These are phyloP conservation scores for Circinella minor DNA, from an alignment of 371 early-diverging fungal genomes.

Conservation along the genomic window DNA sequence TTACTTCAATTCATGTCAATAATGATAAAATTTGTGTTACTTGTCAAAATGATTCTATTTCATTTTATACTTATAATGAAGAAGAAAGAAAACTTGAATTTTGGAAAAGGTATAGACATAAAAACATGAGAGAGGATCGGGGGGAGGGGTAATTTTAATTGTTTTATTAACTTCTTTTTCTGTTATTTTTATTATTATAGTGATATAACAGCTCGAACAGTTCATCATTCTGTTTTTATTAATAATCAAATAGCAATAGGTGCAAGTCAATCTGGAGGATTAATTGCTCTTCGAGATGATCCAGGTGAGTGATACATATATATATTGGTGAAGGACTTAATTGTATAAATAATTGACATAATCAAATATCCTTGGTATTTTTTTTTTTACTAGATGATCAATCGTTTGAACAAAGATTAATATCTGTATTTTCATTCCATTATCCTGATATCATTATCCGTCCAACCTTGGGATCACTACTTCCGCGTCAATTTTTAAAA, in stretches of 20 bases:
- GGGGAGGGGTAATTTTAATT: no score
- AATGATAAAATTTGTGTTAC: slow-evolving; percentile 40
- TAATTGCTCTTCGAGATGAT: slow-evolving; percentile 36
- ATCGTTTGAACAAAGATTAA: slow-evolving; percentile 30
- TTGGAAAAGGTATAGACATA: slow-evolving; percentile 41
- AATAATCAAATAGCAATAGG: slow-evolving; percentile 30
- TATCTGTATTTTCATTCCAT: slow-evolving; percentile 35
- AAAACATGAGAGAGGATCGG: no score
- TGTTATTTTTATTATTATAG: slow-evolving; percentile 20
- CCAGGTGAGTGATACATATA: slow-evolving; percentile 11
- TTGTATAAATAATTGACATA: neutral
- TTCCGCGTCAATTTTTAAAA: slow-evolving; percentile 16
- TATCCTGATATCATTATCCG: slow-evolving; percentile 41
- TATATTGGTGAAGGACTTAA: no score
- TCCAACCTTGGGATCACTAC: slow-evolving; percentile 25
- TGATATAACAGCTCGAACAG: slow-evolving; percentile 32
- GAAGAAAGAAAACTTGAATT: slow-evolving; percentile 26
- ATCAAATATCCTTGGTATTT: neutral
- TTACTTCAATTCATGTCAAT: slow-evolving; percentile 39
- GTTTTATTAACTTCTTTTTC: no score
- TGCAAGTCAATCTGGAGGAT: slow-evolving; percentile 33
- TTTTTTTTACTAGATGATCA: slow-evolving; percentile 13
- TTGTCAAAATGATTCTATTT: slow-evolving; percentile 38
- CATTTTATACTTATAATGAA: slow-evolving; percentile 35
- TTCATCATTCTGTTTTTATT: slow-evolving; percentile 33